phyloP scores from a whole-genome alignment of 2,329 filamentous ascomycete species.

The Zymoseptoria brevis region DNA sequence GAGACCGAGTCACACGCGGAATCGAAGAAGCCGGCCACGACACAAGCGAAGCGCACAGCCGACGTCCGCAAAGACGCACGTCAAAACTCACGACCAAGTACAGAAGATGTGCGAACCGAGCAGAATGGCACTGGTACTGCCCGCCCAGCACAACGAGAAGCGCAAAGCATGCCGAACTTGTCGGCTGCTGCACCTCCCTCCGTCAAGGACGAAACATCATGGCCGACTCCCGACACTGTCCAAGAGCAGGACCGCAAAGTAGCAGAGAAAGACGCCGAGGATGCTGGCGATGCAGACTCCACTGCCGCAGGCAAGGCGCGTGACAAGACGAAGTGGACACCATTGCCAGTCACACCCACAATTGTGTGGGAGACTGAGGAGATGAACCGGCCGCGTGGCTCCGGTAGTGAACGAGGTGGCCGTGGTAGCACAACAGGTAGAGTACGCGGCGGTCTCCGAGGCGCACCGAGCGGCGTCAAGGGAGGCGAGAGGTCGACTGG shows the following conservation, averaged over 20 bases:
- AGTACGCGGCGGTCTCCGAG: slow-evolving; percentile 37
- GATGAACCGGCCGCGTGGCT: slow-evolving; percentile 18
- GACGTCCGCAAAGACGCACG: slow-evolving; percentile 11
- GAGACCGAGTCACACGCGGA: slow-evolving; percentile 11
- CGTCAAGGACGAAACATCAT: slow-evolving; percentile 68
- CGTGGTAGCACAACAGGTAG: slow-evolving; percentile 47
- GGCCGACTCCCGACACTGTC: slow-evolving; percentile 82
- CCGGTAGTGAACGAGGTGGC: slow-evolving; percentile 45
- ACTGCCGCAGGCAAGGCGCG: slow-evolving; percentile 45
- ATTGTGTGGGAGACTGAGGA: slow-evolving; percentile 73
- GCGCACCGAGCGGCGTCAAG: slow-evolving; percentile 32
- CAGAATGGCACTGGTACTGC: background rate
- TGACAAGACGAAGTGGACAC: slow-evolving; percentile 77
- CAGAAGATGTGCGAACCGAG: slow-evolving; percentile 10
- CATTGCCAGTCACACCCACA: slow-evolving; percentile 71
- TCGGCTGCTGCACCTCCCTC: slow-evolving; percentile 45
- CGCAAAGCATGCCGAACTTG: slow-evolving; percentile 20
- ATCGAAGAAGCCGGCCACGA: slow-evolving; percentile 15
- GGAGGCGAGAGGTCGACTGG: slow-evolving; percentile 28
- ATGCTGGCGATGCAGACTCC: slow-evolving; percentile 51
- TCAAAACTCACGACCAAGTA: slow-evolving; percentile 13
- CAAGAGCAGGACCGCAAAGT: slow-evolving; percentile 65
- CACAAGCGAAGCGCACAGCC: slow-evolving; percentile 17
- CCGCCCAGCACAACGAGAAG: slow-evolving; percentile 15
- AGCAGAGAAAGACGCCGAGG: slow-evolving; percentile 55